A percentile compares a stretch with the other conserved stretches of the same genome.
phyloP scores from a whole-genome alignment of 208 protist genomes.

The Cochliopodium minus region DNA sequence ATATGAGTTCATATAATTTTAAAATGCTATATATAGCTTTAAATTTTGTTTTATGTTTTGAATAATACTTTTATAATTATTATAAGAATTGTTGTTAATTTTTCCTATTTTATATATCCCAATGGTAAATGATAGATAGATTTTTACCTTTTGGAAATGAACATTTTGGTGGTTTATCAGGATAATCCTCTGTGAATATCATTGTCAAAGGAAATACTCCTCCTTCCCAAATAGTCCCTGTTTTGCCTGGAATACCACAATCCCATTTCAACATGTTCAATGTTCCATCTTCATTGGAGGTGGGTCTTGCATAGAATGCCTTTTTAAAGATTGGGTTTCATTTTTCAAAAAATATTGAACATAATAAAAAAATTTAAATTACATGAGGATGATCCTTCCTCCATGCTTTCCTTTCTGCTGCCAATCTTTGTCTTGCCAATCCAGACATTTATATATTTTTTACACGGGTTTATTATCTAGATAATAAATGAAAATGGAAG shows the following conservation, averaged over 20 bases:
- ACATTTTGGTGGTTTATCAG: slow-evolving; percentile 88
- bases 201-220: slow-evolving; percentile 76
- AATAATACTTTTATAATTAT: background rate
- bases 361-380: background rate
- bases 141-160: slow-evolving; percentile 5
- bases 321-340: background rate
- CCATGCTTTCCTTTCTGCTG: slow-evolving; percentile 1
- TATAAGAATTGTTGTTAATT: slow-evolving; percentile 10
- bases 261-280: slow-evolving; percentile 85
- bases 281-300: slow-evolving; percentile 27
- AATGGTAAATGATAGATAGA: background rate
- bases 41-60: background rate
- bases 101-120: slow-evolving; percentile 5
- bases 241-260: slow-evolving; percentile 85
- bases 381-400: slow-evolving; percentile 7
- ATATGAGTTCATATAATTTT: background rate
- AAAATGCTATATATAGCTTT: background rate
- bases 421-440: background rate
- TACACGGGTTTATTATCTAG: too few relatives aligned
- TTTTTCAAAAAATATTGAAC: background rate
- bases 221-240: slow-evolving; percentile 73
- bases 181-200: slow-evolving; percentile 91
- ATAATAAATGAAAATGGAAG: too few relatives aligned
- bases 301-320: slow-evolving; percentile 6
- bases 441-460: too few relatives aligned